Conservation (phyloP, 495 filamentous ascomycete genomes). For the Tuber indicum region DNA sequence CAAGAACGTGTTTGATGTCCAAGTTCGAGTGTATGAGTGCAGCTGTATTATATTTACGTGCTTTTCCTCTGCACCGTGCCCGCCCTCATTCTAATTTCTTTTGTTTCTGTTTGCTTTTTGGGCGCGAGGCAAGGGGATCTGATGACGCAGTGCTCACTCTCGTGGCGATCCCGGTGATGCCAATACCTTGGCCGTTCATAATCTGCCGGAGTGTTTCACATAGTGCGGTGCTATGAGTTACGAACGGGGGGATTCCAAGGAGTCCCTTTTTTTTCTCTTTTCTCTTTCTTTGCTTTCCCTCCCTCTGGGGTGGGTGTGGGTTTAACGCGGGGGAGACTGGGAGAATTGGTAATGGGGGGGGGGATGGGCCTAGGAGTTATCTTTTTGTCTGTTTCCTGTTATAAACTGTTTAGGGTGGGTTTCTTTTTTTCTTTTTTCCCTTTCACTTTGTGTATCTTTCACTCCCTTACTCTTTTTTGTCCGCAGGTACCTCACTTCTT, state of each 20-base stretch:
- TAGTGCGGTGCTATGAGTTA: neutral
- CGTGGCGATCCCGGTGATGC: neutral
- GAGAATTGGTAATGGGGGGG: neutral
- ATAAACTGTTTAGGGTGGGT: neutral
- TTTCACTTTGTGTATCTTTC: neutral
- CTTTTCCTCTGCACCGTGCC: neutral
- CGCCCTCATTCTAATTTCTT: neutral
- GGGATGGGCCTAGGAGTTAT: neutral
- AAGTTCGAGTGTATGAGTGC: neutral
- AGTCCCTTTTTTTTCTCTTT: neutral
- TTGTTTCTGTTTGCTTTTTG: neutral
- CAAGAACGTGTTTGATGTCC: neutral
- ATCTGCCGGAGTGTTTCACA: neutral
- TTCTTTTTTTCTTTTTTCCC: neutral
- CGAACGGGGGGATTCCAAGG: neutral
- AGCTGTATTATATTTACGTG: conserved; percentile 5
- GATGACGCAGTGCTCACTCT: neutral
- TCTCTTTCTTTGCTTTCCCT: neutral
- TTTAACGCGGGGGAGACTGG: neutral
- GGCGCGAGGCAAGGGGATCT: neutral
- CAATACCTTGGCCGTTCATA: neutral
- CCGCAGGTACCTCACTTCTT: neutral
- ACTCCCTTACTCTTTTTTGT: neutral
- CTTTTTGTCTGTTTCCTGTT: neutral
- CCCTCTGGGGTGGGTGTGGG: neutral